These are phyloP conservation scores for Chlamydomonas urium DNA, from an alignment of 139 green algal genomes.

Conservation along the genomic window DNA sequence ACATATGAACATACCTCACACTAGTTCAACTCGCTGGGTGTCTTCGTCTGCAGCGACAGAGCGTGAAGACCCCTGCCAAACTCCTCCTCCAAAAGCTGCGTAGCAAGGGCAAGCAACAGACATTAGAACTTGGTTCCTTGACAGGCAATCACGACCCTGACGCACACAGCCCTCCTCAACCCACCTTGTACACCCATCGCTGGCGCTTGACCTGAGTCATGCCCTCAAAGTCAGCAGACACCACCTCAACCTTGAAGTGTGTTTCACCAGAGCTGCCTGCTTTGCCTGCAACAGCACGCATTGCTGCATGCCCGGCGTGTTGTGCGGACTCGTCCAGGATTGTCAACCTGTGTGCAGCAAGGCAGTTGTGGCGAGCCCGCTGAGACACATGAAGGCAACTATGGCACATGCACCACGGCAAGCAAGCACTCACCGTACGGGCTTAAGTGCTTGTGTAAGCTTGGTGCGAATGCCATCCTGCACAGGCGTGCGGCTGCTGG, in stretches of 20 bases:
- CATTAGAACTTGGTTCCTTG: background rate
- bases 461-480: conserved; percentile 35
- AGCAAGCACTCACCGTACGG: too few relatives aligned
- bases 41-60: conserved; percentile 37
- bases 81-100: conserved; percentile 39
- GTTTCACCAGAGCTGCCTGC: conserved; percentile 32
- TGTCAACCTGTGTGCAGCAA: conserved; percentile 12
- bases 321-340: conserved; percentile 31
- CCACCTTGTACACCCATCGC: conserved; percentile 33
- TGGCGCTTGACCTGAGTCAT: conserved; percentile 21
- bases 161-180: background rate
- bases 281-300: conserved; percentile 21
- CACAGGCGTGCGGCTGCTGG: conserved; percentile 23
- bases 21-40: conserved; percentile 21
- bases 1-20: background rate
- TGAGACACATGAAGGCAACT: too few relatives aligned
- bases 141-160: background rate
- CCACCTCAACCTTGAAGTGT: conserved; percentile 26
- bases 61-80: conserved; percentile 40
- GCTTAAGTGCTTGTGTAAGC: conserved; percentile 25
- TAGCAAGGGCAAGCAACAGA: background rate
- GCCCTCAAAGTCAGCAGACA: conserved; percentile 11
- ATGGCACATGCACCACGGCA: too few relatives aligned
- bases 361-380: too few relatives aligned
- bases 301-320: conserved; percentile 31